These are phyloP conservation scores for Lithospermum erythrorhizon DNA, from an alignment of 257 asterid species.

Conservation along the genomic window DNA sequence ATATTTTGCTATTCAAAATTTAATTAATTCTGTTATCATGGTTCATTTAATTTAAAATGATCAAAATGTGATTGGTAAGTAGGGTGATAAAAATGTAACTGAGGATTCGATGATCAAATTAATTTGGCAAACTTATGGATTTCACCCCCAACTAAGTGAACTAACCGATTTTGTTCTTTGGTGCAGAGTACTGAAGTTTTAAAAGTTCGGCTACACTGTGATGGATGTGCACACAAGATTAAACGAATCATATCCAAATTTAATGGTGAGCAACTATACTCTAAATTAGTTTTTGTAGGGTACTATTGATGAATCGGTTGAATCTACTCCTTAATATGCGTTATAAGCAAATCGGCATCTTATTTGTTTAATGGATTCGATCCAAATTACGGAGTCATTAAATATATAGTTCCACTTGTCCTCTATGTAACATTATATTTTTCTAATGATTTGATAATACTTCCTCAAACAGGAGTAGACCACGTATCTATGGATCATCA, in stretches of 20 bases:
- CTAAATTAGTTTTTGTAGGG: too few species aligned
- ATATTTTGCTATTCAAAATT: too few species aligned
- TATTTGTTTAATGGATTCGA: background rate
- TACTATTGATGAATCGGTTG: too few species aligned
- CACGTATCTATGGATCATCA: conserved; percentile 37
- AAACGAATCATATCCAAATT: conserved; percentile 50
- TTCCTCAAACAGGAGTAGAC: conserved; percentile 42
- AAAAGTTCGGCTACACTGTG: conserved; percentile 75
- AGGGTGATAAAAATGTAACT: too few species aligned
- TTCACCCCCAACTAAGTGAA: conserved; percentile 1
- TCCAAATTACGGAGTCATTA: too few species aligned
- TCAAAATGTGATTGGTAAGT: too few species aligned
- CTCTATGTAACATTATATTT: background rate
- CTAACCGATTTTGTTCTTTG: background rate
- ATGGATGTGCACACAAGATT: conserved; percentile 78
- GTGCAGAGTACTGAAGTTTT: conserved; percentile 39
- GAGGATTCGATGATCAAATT: too few species aligned
- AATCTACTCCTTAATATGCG: too few species aligned
- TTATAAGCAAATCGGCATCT: too few species aligned
- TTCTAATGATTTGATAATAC: background rate
- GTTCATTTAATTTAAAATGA: too few species aligned
- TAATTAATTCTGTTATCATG: too few species aligned
- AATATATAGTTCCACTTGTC: too few species aligned
- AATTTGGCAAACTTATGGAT: background rate
- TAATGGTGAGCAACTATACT: conserved; percentile 34